phyloP scores from a whole-genome alignment of 2,329 filamentous ascomycete genomes.

The Sporothrix protearum region DNA sequence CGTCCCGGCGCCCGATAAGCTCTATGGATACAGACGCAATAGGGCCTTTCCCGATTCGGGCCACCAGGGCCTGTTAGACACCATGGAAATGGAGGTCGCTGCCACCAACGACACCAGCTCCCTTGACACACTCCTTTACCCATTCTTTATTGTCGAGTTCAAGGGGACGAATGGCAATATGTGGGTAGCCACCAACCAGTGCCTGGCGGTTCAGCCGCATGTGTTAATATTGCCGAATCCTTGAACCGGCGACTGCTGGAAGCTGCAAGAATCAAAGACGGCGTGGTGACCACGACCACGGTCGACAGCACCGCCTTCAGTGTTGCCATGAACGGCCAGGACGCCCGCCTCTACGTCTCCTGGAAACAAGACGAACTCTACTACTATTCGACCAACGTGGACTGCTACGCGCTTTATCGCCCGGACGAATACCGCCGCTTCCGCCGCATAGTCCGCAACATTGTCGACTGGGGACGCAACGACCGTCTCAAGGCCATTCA shows the following conservation, averaged over 20 bases:
- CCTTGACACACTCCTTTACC: constrained; percentile 27
- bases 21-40: background rate
- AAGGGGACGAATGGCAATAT: background rate
- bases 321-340: background rate
- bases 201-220: background rate
- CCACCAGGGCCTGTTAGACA: background rate
- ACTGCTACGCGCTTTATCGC: background rate
- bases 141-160: constrained; percentile 14
- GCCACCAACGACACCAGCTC: background rate
- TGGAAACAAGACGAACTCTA: background rate
- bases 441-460: constrained; percentile 8
- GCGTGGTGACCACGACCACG: background rate
- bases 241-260: background rate
- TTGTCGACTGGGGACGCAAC: constrained; percentile 14
- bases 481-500: constrained; percentile 5
- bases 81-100: background rate
- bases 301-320: constrained; percentile 1
- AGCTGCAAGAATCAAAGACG: background rate
- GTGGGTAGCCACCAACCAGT: constrained; percentile 13
- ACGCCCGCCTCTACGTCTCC: background rate
- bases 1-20: background rate
- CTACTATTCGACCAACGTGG: background rate
- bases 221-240: background rate
- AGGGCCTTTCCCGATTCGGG: background rate
- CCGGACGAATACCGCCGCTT: background rate